Evolutionary conservation across 129 eudicot species (phyloP).

Genomic region (Escallonia herrerae): DNA sequence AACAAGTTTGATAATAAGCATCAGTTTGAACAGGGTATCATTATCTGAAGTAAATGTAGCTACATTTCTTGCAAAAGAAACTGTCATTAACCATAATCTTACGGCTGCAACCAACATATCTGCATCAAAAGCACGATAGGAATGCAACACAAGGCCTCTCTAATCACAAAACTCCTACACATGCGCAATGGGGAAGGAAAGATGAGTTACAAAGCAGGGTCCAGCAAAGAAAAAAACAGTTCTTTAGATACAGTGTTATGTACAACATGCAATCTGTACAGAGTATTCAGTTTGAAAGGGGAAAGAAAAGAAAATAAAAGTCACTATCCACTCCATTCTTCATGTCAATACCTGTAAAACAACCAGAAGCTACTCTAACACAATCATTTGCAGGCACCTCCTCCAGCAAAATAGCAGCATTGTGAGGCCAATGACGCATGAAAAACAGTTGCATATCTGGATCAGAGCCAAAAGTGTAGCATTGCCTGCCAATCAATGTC

Average conservation of each 20-base stretch:
- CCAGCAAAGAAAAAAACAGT: neutral
- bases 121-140: no score
- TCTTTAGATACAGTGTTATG: neutral
- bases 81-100: no score
- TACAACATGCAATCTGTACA: conserved; percentile 2
- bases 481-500: conserved; percentile 41
- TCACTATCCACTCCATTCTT: conserved; percentile 9
- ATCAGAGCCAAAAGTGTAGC: conserved; percentile 71
- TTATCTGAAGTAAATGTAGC: no score
- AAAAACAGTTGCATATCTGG: neutral
- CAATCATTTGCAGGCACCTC: conserved; percentile 7
- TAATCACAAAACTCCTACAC: no score
- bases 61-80: no score
- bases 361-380: conserved; percentile 21
- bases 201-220: no score
- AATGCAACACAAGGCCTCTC: no score
- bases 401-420: neutral
- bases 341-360: conserved; percentile 26
- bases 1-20: no score
- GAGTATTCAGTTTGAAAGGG: neutral
- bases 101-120: no score
- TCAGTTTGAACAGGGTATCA: no score
- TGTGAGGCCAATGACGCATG: neutral
- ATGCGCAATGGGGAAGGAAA: no score
- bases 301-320: conserved; percentile 2